Conservation (phyloP, 148 eudicot genomes). For the Fagopyrum esculentum region DNA sequence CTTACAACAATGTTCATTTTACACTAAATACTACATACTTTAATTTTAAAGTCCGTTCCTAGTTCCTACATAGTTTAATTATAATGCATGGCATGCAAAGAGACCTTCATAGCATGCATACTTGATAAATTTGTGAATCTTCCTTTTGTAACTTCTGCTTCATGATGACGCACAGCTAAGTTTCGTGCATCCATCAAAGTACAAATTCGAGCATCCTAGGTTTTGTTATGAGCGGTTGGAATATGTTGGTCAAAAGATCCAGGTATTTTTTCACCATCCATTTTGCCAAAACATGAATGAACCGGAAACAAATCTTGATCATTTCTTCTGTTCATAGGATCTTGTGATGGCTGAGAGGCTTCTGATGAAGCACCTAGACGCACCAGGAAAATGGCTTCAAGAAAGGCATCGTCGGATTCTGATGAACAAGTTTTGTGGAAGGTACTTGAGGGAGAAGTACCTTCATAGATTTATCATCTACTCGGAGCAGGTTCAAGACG, state of each 20-base stretch:
- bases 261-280: constrained; percentile 34
- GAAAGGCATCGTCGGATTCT: constrained; percentile 78
- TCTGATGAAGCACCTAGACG: constrained; percentile 95
- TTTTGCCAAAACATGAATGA: neutral
- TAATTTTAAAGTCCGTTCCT: too few relatives aligned
- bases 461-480: constrained; percentile 82
- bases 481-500: constrained; percentile 82
- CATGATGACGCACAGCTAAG: constrained; percentile 44
- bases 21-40: too few relatives aligned
- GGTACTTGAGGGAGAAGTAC: constrained; percentile 67
- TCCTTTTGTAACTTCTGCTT: neutral
- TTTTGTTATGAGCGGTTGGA: constrained; percentile 94
- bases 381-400: constrained; percentile 81
- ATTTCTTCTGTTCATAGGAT: constrained; percentile 41
- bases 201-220: constrained; percentile 95
- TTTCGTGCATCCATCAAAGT: constrained; percentile 85
- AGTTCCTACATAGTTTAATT: too few relatives aligned
- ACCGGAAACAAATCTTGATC: neutral
- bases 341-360: constrained; percentile 96
- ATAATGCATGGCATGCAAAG: too few relatives aligned
- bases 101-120: neutral
- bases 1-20: too few relatives aligned
- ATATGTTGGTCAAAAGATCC: constrained; percentile 97
- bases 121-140: neutral
- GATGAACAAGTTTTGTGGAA: constrained; percentile 95